These are phyloP conservation scores for Thuja plicata DNA, from an alignment of 83 land plant genomes.

Conservation along the genomic window DNA sequence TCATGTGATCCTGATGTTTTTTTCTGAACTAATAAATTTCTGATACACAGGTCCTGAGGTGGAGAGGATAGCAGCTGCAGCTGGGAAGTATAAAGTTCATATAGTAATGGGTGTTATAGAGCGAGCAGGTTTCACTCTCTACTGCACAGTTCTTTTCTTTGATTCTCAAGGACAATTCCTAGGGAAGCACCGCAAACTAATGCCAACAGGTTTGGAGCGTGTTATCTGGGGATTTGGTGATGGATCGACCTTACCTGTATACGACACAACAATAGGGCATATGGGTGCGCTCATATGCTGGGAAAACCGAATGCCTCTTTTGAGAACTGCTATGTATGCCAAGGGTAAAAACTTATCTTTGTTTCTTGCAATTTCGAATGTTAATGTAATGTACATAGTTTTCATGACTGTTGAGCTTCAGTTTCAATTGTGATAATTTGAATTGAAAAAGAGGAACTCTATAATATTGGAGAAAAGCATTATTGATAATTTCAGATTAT, in stretches of 20 bases:
- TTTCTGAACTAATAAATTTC: not conserved
- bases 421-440: not conserved
- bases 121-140: slow-evolving; percentile 87
- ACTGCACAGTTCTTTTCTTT: slow-evolving; percentile 85
- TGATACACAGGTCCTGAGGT: slow-evolving; percentile 88
- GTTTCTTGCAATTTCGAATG: not conserved
- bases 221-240: slow-evolving; percentile 98
- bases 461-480: not conserved
- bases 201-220: slow-evolving; percentile 93
- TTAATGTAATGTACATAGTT: not conserved
- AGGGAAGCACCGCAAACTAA: slow-evolving; percentile 95
- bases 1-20: not conserved
- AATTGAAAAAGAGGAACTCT: not conserved
- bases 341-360: slow-evolving; percentile 56
- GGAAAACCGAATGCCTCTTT: slow-evolving; percentile 98
- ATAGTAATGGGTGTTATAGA: slow-evolving; percentile 95
- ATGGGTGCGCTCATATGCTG: slow-evolving; percentile 93
- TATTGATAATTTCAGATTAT: too few relatives aligned
- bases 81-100: slow-evolving; percentile 81
- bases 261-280: slow-evolving; percentile 80
- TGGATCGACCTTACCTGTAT: slow-evolving; percentile 96
- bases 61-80: slow-evolving; percentile 76
- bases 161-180: slow-evolving; percentile 82
- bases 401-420: not conserved
- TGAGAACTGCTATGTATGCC: slow-evolving; percentile 91